phyloP scores from a whole-genome alignment of 2,329 filamentous ascomycete genomes.

The Penicillium vulpinum region DNA sequence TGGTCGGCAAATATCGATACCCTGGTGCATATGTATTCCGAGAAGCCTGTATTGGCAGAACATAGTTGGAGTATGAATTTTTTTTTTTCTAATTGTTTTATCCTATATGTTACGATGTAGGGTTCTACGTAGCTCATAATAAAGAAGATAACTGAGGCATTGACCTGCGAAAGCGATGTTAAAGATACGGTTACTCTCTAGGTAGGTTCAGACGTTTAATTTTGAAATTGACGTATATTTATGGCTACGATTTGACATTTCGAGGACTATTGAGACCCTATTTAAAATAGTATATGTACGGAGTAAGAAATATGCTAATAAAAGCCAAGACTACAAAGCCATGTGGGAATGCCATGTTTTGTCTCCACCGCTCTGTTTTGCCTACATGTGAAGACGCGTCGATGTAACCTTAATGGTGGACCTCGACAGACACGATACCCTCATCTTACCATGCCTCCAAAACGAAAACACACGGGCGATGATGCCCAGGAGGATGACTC shows the following conservation, averaged over 20 bases:
- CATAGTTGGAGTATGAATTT: not conserved
- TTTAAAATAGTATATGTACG: not conserved
- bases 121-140: not conserved
- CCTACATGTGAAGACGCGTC: conserved; percentile 20
- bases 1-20: conserved; percentile 12
- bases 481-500: conserved; percentile 17
- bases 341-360: not conserved
- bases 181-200: not conserved
- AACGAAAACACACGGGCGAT: conserved; percentile 30
- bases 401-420: conserved; percentile 2
- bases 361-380: conserved; percentile 20
- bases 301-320: not conserved
- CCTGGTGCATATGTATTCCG: conserved; percentile 8
- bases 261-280: not conserved
- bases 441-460: conserved; percentile 25
- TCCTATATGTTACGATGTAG: not conserved
- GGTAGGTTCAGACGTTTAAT: too few relatives aligned
- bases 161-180: not conserved
- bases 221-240: too few relatives aligned
- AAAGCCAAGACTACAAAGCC: not conserved
- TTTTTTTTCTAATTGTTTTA: not conserved
- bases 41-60: not conserved
- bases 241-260: not conserved
- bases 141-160: not conserved
- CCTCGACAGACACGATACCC: conserved; percentile 1